phyloP scores from a whole-genome alignment of 805 yeast genomes.

The Wickerhamiella alocasiicola region DNA sequence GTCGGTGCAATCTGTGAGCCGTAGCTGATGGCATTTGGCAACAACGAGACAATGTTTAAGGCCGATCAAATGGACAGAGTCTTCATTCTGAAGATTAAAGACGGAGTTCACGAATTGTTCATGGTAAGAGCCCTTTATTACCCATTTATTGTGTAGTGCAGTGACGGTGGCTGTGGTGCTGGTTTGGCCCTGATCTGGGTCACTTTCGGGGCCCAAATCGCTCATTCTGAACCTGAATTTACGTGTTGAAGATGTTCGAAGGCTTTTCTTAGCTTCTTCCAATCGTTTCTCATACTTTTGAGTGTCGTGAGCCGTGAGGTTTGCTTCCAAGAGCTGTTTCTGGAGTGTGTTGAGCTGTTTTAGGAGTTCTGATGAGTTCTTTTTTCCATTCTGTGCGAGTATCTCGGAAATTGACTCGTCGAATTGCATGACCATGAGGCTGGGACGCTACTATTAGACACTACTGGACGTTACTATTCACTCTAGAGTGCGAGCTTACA shows the following conservation, averaged over 20 bases:
- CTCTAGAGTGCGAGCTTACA: too few relatives aligned
- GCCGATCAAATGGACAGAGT: not conserved
- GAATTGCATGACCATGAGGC: too few relatives aligned
- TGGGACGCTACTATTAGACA: too few relatives aligned
- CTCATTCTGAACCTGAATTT: not conserved
- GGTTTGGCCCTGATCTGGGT: too few relatives aligned
- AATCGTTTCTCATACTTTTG: not conserved
- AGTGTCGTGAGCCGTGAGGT: not conserved
- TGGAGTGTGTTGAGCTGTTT: not conserved
- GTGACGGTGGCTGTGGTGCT: not conserved
- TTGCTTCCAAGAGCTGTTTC: not conserved
- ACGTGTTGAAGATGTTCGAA: not conserved
- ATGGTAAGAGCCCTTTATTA: not conserved
- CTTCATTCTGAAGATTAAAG: not conserved
- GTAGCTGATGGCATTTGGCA: conserved; percentile 8
- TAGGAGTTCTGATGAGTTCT: not conserved
- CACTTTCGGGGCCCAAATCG: not conserved
- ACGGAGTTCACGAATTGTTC: not conserved
- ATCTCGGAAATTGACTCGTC: not conserved
- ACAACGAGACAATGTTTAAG: not conserved
- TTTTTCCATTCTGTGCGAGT: not conserved
- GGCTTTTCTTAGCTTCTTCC: not conserved
- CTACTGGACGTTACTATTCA: too few relatives aligned
- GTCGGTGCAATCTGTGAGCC: not conserved
- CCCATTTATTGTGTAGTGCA: not conserved